Base-by-base conservation (phyloP, 768 basidiomycete species). In the Hysterangium stoloniferum region DNA sequence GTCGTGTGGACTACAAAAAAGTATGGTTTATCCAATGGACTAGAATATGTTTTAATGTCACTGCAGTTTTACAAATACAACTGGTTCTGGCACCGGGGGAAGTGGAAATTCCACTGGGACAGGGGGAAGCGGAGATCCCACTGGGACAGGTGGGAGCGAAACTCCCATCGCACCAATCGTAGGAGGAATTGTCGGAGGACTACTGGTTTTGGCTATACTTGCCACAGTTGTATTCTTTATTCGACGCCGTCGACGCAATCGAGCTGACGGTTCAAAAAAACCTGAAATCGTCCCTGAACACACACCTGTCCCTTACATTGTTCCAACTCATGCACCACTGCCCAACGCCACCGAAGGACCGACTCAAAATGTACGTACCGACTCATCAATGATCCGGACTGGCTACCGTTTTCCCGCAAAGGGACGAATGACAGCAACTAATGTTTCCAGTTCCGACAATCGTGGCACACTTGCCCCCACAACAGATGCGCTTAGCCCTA, bases 101-200 rank as follows among this genome's bases (percentile, higher is more conserved):
- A 20, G 13, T 19, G 31, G 44, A 45, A 27, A 28, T 45, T 13
- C 6, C 7, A 24, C 24, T 29, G n/a, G 6, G 29, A 6, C 40
- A 12, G 28, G 24, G 17, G 31, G 17, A 45, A 24, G 6, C 43
- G 22, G 15, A 15, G 24, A 31, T 24, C 19, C 44, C 31, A 25
- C 24, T 3, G 8, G 15, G 13, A 24, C 19, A n/a, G 19, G n/a
- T 15, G 8, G 17, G 22, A 15, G 19, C 19, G 1, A n/a, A 12
- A 38, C 25, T 5, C 20, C 27, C 22, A 12, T 29, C 24, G 34
- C 5, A 17, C 3, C 35, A 4, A 50, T 50, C 20, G 38, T 40
- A 15, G 48, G 37, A n/a, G 36, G 48, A 27, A 37, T 50, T 24
- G 4, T 50, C 29, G 48, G 48, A 17, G 48, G 20, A 20, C 24